Evolutionary conservation across 306 rosid genomes (phyloP).

Genomic region (Cucumis hystrix): DNA sequence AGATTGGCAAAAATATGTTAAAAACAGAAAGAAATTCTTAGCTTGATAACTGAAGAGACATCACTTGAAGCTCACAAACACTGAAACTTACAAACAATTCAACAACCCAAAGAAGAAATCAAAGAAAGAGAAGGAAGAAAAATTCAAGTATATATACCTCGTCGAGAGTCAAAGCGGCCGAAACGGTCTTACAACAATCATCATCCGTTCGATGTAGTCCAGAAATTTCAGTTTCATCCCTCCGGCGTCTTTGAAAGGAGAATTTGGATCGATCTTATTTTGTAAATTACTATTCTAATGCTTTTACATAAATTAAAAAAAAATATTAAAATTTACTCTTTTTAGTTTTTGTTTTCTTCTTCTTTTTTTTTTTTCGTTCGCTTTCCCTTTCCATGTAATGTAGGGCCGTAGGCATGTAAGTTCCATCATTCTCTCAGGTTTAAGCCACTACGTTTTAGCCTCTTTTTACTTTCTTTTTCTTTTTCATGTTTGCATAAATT

Average conservation of each 20-base stretch:
- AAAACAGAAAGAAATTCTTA: not conserved
- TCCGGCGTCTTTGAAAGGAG: not conserved
- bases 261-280: not conserved
- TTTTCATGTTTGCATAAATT: too few relatives aligned
- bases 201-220: not conserved
- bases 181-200: not conserved
- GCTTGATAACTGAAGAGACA: not conserved
- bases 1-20: not conserved
- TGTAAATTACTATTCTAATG: not conserved
- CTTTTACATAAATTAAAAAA: not conserved
- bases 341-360: too few relatives aligned
- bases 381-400: not conserved
- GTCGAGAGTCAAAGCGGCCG: not conserved
- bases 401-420: not conserved
- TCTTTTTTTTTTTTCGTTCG: not conserved
- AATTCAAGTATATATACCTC: not conserved
- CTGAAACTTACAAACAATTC: not conserved
- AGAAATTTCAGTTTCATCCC: not conserved
- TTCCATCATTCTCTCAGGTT: not conserved
- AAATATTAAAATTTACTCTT: not conserved
- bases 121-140: not conserved
- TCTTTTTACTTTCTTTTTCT: too few relatives aligned
- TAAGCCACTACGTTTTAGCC: not conserved
- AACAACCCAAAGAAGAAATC: not conserved
- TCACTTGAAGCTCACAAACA: not conserved